phyloP scores from a whole-genome alignment of 2,329 filamentous ascomycete species.

The Epichloe elymi region DNA sequence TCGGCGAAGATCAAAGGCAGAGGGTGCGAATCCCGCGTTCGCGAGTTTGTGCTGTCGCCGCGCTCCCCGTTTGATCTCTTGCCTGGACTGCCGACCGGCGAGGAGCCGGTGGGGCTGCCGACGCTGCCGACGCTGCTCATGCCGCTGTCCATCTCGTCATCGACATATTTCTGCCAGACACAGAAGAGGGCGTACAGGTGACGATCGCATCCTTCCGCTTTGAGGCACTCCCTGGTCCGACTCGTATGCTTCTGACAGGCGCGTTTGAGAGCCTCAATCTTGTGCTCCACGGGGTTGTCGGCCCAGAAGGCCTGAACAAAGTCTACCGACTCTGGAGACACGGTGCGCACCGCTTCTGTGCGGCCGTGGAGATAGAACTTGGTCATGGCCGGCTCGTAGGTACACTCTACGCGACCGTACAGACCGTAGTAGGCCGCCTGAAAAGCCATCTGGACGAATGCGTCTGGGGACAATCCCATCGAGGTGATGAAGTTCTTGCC shows the following conservation, averaged over 20 bases:
- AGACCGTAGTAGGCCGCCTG: constrained; percentile 96
- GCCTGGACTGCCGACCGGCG: constrained; percentile 40
- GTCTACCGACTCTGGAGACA: constrained; percentile 69
- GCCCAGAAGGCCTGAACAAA: constrained; percentile 94
- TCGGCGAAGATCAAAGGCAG: constrained; percentile 80
- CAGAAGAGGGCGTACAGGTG: constrained; percentile 91
- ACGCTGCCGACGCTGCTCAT: constrained; percentile 35
- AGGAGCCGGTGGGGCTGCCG: constrained; percentile 24
- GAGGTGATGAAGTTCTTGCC: constrained; percentile 97
- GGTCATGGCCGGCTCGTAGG: constrained; percentile 97
- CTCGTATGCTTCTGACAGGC: constrained; percentile 74
- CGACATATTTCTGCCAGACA: constrained; percentile 82
- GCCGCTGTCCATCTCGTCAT: constrained; percentile 45
- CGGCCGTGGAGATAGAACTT: constrained; percentile 87
- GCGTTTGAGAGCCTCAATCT: constrained; percentile 72
- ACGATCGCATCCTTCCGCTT: constrained; percentile 80
- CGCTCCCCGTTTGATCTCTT: constrained; percentile 36
- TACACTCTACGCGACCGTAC: constrained; percentile 86
- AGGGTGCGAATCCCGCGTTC: constrained; percentile 31
- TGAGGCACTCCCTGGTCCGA: constrained; percentile 72
- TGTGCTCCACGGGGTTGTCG: constrained; percentile 68
- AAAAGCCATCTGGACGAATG: constrained; percentile 98
- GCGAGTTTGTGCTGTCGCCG: constrained; percentile 41
- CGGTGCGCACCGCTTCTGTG: constrained; percentile 83
- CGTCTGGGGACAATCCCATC: constrained; percentile 93